These are phyloP conservation scores for Solanum bukasovii DNA, from an alignment of 257 asterid genomes.

Conservation along the genomic window DNA sequence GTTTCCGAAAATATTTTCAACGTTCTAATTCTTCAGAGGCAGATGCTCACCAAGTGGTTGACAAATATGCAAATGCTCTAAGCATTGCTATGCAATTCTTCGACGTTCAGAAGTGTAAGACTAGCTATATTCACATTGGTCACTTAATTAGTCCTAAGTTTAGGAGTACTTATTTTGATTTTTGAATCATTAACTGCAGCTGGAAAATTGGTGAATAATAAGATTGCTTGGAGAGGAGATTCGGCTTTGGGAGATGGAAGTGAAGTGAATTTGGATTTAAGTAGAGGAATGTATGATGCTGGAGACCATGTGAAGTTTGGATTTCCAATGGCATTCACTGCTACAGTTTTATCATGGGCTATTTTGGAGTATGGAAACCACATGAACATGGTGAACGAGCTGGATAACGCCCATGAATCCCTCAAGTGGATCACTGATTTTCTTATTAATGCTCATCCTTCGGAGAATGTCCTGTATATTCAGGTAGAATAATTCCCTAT, in stretches of 20 bases:
- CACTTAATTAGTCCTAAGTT: background rate
- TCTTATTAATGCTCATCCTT: slow-evolving; percentile 57
- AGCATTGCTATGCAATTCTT: slow-evolving; percentile 44
- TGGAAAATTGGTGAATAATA: slow-evolving; percentile 45
- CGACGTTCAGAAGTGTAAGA: slow-evolving; percentile 50
- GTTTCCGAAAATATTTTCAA: slow-evolving; percentile 19
- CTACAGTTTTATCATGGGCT: slow-evolving; percentile 56
- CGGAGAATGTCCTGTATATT: slow-evolving; percentile 33
- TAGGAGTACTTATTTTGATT: background rate
- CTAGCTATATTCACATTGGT: background rate
- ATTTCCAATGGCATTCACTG: slow-evolving; percentile 66
- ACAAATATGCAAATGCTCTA: slow-evolving; percentile 36
- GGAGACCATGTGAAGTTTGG: slow-evolving; percentile 58
- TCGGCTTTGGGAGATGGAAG: slow-evolving; percentile 48
- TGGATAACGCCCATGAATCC: slow-evolving; percentile 31
- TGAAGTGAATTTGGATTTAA: slow-evolving; percentile 37
- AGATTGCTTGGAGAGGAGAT: slow-evolving; percentile 56
- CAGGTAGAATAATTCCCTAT: slow-evolving; percentile 27
- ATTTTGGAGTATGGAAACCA: slow-evolving; percentile 39
- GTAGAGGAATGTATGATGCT: slow-evolving; percentile 57
- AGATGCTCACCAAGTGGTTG: background rate
- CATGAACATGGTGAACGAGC: slow-evolving; percentile 25
- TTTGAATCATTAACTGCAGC: slow-evolving; percentile 19
- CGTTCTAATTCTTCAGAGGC: slow-evolving; percentile 2
- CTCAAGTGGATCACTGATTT: slow-evolving; percentile 54